Evolutionary conservation across 176 grass and related monocot genomes (phyloP).

Genomic region (Oryza longistaminata): DNA sequence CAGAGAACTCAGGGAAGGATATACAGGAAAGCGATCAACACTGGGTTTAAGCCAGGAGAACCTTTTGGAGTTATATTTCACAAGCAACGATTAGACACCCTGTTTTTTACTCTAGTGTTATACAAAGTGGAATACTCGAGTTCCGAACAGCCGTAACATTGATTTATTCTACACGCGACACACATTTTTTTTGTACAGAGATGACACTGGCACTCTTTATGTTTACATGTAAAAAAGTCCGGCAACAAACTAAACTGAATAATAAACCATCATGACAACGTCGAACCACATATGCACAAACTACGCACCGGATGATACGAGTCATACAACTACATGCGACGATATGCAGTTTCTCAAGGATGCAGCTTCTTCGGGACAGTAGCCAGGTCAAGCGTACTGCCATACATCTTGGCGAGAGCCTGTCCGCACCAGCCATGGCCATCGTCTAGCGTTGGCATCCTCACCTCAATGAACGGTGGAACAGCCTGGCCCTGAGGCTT

Average conservation of each 20-base stretch:
- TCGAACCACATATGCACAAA: not conserved
- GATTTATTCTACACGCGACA: not conserved
- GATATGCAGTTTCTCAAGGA: constrained; percentile 19
- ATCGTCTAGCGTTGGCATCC: constrained; percentile 67
- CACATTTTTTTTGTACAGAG: not conserved
- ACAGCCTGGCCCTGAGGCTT: constrained; percentile 19
- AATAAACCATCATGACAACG: not conserved
- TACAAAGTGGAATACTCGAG: not conserved
- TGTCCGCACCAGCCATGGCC: constrained; percentile 64
- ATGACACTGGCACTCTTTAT: not conserved
- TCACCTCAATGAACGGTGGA: constrained; percentile 61
- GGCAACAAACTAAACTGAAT: not conserved
- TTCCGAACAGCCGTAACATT: not conserved
- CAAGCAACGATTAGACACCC: not conserved
- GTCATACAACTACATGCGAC: not conserved
- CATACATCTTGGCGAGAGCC: constrained; percentile 50
- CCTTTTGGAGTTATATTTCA: too few relatives aligned
- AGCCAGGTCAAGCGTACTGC: constrained; percentile 46
- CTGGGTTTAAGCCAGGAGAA: too few relatives aligned
- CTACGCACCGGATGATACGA: not conserved
- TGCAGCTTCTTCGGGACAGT: constrained; percentile 55
- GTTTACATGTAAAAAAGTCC: not conserved
- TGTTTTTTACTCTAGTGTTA: not conserved
- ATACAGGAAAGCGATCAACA: too few relatives aligned
- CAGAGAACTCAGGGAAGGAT: too few relatives aligned